A percentile compares a stretch with the other conserved stretches of the same genome.
phyloP scores from a whole-genome alignment of 768 basidiomycete genomes.

The Xerocomellus dryophilus region DNA sequence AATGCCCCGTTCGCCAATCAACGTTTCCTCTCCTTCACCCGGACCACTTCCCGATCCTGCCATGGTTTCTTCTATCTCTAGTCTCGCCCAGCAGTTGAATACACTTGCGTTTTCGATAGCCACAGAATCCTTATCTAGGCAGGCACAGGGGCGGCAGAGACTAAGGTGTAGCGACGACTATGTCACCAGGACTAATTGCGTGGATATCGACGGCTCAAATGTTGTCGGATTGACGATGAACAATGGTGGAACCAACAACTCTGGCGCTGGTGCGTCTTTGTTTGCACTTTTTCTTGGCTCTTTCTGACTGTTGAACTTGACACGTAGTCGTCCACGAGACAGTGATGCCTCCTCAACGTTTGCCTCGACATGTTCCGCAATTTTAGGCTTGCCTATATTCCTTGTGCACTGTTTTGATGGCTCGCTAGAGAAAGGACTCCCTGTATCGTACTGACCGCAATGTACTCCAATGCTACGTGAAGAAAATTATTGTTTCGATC shows the following conservation, averaged over 20 bases:
- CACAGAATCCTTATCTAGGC: background rate
- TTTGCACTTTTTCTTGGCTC: background rate
- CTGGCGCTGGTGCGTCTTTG: constrained; percentile 13
- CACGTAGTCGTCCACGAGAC: constrained; percentile 11
- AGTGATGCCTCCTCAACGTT: background rate
- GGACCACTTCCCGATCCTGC: background rate
- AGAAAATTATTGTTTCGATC: too few species aligned
- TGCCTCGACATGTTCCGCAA: background rate
- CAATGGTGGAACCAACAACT: background rate
- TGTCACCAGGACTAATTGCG: background rate
- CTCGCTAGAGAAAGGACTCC: background rate
- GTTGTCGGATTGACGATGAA: constrained; percentile 11
- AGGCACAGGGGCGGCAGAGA: background rate
- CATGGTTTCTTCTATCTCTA: background rate
- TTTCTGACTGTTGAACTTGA: background rate
- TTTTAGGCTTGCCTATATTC: background rate
- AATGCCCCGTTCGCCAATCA: background rate
- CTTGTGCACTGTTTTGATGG: background rate
- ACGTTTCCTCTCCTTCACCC: background rate
- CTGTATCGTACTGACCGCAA: background rate
- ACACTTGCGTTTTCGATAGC: background rate
- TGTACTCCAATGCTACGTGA: background rate
- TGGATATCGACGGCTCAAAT: background rate
- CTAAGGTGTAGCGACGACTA: too few species aligned
- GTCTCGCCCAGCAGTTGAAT: background rate